Base-by-base conservation (phyloP, 352 stramenopile species). In the Pilasporangium apinafurcum region DNA sequence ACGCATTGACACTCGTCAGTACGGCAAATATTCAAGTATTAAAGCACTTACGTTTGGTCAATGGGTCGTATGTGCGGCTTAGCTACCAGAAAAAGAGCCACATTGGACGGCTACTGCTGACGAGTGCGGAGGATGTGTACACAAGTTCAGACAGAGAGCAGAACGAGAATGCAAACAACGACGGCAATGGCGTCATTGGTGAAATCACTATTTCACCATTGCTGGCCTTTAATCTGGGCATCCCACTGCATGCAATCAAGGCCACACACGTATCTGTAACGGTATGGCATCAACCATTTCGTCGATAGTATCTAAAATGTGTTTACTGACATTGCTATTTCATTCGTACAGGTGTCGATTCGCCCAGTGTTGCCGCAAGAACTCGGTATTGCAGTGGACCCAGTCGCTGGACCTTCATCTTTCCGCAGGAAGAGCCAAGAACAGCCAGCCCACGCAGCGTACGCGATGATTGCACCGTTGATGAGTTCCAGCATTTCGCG, bases 201-300 rank as follows among this genome's bases (percentile, higher is more conserved):
- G 50, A 68, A 37, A 41, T 85, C 13, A 63, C 63, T 28, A 49
- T 88, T n/a, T 68, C 79, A 9, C 73, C 75, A n/a, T 56, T 91
- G 37, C 39, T 91, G 27, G 79, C 79, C 14, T 88, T 87, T 55
- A 91, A 91, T 29, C 62, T 91, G 34, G 72, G 71, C 0, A 66
- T 91, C 35, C 43, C 54, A 9, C 50, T 84, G 26, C 56, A 77
- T 31, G 49, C 68, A 5, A 43, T 59, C 31, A 66, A 36, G 18
- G 35, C 45, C 22, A 34, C 18, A 8, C 53, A 55, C 7, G 62
- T 66, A 8, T 51, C 32, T 2, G 49, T 67, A 17, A 44, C 45
- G 31, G 73, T 86, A 39, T 29, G 53, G 44, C 22, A 34, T 32
- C 8, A 28, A 31, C n/a, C 16, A 9, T 13, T 16, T 39, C 3